Conservation (phyloP, 352 stramenopile species). For the Phytophthora citrophthora region DNA sequence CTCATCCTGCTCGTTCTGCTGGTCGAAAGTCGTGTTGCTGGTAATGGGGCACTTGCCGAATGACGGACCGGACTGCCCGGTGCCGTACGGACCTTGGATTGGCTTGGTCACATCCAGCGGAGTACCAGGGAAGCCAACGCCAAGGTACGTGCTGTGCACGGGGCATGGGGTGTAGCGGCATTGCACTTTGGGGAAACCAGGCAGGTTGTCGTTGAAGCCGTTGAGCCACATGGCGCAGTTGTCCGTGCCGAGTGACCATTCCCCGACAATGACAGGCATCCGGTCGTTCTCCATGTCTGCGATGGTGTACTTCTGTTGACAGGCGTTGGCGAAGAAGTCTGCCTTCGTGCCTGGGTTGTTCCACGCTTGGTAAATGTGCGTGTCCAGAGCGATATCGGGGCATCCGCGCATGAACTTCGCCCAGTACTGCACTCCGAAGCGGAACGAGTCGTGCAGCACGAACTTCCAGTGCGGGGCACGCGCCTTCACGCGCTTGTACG, state of each 20-base stretch:
- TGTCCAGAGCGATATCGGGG: conserved; percentile 94
- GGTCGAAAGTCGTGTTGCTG: conserved; percentile 84
- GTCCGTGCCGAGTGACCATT: conserved; percentile 92
- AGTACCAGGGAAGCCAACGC: conserved; percentile 87
- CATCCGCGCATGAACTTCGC: conserved; percentile 72
- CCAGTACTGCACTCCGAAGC: conserved; percentile 35
- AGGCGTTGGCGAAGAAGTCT: conserved; percentile 92
- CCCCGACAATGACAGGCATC: conserved; percentile 94
- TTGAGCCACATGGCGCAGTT: conserved; percentile 84
- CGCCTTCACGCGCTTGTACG: conserved; percentile 93
- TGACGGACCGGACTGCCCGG: conserved; percentile 27
- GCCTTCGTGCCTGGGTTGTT: conserved; percentile 71
- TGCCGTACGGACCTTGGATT: conserved; percentile 31
- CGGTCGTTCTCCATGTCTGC: conserved; percentile 50
- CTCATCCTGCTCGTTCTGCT: conserved; percentile 82
- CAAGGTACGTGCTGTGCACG: conserved; percentile 88
- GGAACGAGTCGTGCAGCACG: conserved; percentile 36
- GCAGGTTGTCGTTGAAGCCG: conserved; percentile 49
- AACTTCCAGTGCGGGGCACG: conserved; percentile 94
- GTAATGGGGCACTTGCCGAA: conserved; percentile 51
- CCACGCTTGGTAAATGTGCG: conserved; percentile 95
- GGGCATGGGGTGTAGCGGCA: conserved; percentile 90
- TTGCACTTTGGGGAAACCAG: conserved; percentile 90
- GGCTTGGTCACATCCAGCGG: conserved; percentile 71
- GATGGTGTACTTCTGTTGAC: conserved; percentile 89